phyloP scores from a whole-genome alignment of 495 filamentous ascomycete genomes.

The Penicillium ucsense region DNA sequence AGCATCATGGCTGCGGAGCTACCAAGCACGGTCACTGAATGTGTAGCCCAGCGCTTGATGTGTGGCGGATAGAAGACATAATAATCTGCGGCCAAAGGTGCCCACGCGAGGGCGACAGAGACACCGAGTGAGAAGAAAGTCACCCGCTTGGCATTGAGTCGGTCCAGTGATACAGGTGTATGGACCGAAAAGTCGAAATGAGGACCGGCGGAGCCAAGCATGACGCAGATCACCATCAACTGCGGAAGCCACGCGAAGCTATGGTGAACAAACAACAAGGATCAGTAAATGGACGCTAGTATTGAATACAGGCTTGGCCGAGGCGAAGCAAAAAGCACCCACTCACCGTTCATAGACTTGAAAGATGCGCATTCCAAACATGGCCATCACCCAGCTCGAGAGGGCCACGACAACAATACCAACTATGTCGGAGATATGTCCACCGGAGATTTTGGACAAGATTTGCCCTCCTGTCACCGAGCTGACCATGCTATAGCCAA shows the following conservation, averaged over 20 bases:
- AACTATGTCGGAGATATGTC: conserved; percentile 50
- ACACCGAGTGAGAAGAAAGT: conserved; percentile 57
- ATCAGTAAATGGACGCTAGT: not conserved
- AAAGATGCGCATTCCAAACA: conserved; percentile 67
- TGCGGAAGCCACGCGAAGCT: conserved; percentile 65
- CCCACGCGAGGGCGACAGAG: conserved; percentile 44
- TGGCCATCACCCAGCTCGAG: conserved; percentile 53
- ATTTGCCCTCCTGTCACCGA: conserved; percentile 45
- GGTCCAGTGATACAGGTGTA: conserved; percentile 22
- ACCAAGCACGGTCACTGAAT: conserved; percentile 40
- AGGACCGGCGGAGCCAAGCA: conserved; percentile 58
- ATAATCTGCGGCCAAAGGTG: conserved; percentile 45
- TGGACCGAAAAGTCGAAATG: conserved; percentile 49
- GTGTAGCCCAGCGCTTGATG: conserved; percentile 34
- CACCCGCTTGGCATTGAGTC: conserved; percentile 47
- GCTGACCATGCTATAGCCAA: conserved; percentile 62
- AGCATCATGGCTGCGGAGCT: conserved; percentile 41
- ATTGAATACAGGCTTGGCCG: not conserved
- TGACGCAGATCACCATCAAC: conserved; percentile 51
- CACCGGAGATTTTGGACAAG: conserved; percentile 47
- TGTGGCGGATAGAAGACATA: conserved; percentile 47
- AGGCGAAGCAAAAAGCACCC: not conserved
- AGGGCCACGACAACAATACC: conserved; percentile 60
- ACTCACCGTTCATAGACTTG: conserved; percentile 55
- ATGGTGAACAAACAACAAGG: not conserved